Base-by-base conservation (phyloP, 2,329 filamentous ascomycete species). In the Raffaelea ambrosiae region DNA sequence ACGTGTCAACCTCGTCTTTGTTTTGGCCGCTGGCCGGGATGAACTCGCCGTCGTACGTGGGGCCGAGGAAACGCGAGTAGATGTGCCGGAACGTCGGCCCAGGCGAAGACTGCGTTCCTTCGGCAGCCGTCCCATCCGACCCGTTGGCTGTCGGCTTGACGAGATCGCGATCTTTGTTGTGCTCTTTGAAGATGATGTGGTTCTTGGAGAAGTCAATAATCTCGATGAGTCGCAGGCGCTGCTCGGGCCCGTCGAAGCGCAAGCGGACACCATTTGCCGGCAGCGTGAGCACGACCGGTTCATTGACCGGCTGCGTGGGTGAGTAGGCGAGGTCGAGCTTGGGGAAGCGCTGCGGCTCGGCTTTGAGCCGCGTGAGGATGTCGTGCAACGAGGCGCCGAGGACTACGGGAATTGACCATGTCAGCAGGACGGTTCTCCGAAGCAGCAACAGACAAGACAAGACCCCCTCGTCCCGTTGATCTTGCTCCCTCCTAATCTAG, bases 1-100 rank as follows among this genome's bases (percentile, higher is more conserved):
- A 98, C 20, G 81, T 85, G 16, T 90, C 90, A 50, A 74, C 69
- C 16, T 72, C 70, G 11, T 73, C 67, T 3, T 70, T 71, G 1
- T 70, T 59, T 3, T 21, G 26, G n/a, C 19, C 72, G 40, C 71
- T 68, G 35, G 72, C 66, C 9, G 84, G 76, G 35, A 95, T 76
- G 60, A 91, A 98, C 70, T 98, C 93, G 53, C 93, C 93, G 1
- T 86, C 86, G 62, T 95, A 97, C 0, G 91, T 94, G 18, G 90
- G 90, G 0, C 93, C 93, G 53, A 98, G 83, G n/a, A 96, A 73
- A 46, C 87, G 83, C 58, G 95, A 88, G 63, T 97, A 98, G 55
- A 98, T 84, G 63, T 94, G 88, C 51, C 84, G 78, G 63, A 95
- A 95, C 16, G 79, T 84, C 4, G 89, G 90, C 0, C 88, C 88